These are phyloP conservation scores for Plantago lanceolata DNA, from an alignment of 305 asterid genomes.

Conservation along the genomic window DNA sequence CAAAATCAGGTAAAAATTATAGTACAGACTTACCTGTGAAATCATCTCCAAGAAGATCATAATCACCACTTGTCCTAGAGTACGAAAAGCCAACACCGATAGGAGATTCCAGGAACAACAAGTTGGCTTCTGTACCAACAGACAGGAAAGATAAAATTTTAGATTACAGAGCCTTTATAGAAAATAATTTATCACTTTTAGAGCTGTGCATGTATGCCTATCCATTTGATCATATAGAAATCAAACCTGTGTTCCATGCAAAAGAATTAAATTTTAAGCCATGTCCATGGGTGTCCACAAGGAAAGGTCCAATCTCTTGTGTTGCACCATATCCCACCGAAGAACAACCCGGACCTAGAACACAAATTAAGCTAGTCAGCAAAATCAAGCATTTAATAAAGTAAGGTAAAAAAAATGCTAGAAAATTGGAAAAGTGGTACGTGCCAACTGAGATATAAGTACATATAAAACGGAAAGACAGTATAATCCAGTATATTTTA, in stretches of 20 bases:
- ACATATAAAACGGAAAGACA: background rate
- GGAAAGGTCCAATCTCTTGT: slow-evolving; percentile 90
- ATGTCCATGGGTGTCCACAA: slow-evolving; percentile 49
- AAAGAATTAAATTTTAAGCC: slow-evolving; percentile 47
- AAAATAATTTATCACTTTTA: slow-evolving; percentile 20
- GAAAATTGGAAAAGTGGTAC: slow-evolving; percentile 1
- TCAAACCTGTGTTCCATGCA: slow-evolving; percentile 67
- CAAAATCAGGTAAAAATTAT: background rate
- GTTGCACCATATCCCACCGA: slow-evolving; percentile 98
- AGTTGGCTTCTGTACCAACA: slow-evolving; percentile 74
- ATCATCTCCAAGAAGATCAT: slow-evolving; percentile 68
- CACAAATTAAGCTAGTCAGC: background rate
- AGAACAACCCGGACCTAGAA: slow-evolving; percentile 92
- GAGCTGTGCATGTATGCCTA: no score
- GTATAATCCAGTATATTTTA: background rate
- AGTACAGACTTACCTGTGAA: slow-evolving; percentile 50
- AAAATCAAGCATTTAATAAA: slow-evolving; percentile 22
- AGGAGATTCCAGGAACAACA: slow-evolving; percentile 88
- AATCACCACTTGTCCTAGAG: slow-evolving; percentile 68
- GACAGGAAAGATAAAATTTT: slow-evolving; percentile 10
- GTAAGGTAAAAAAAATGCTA: slow-evolving; percentile 4
- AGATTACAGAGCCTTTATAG: slow-evolving; percentile 25
- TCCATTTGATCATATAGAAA: background rate
- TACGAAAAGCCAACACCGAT: slow-evolving; percentile 92
- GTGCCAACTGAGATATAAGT: background rate